Evolutionary conservation across 805 yeast species (phyloP).

Genomic region (Candida ponderosae): DNA sequence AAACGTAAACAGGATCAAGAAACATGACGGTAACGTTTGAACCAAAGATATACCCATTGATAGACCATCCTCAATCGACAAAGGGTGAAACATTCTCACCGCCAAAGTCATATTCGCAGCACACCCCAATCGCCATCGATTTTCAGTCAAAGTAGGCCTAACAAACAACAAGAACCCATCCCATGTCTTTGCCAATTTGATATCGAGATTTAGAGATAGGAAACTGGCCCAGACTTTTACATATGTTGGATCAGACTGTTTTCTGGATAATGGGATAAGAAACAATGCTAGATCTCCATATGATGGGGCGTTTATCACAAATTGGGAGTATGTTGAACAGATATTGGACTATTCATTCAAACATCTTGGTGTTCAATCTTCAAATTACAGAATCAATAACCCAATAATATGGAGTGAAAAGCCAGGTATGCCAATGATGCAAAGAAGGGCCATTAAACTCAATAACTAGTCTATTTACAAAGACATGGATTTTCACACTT

Average conservation of each 20-base stretch:
- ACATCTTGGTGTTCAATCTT: constrained; percentile 59
- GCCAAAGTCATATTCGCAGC: constrained; percentile 36
- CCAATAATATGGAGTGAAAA: constrained; percentile 81
- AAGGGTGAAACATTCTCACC: constrained; percentile 34
- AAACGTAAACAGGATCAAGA: no score
- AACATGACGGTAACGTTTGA: neutral
- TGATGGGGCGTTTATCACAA: constrained; percentile 80
- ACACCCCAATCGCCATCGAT: constrained; percentile 82
- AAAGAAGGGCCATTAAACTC: constrained; percentile 64
- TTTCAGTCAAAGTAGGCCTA: constrained; percentile 56
- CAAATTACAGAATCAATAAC: constrained; percentile 49
- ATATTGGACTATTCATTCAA: constrained; percentile 78
- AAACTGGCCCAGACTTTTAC: constrained; percentile 54
- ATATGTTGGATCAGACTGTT: constrained; percentile 76
- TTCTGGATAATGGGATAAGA: constrained; percentile 59
- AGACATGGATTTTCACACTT: no score
- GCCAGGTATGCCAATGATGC: constrained; percentile 61
- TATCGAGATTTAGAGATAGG: constrained; percentile 75
- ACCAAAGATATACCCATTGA: constrained; percentile 14
- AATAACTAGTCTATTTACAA: no score
- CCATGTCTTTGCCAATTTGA: constrained; percentile 58
- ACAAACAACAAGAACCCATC: constrained; percentile 39
- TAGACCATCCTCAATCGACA: constrained; percentile 11
- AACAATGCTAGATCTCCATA: constrained; percentile 71
- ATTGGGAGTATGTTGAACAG: constrained; percentile 87